Evolutionary conservation across 1,139 yeast genomes (phyloP).

Genomic region (Pichia sp.): DNA sequence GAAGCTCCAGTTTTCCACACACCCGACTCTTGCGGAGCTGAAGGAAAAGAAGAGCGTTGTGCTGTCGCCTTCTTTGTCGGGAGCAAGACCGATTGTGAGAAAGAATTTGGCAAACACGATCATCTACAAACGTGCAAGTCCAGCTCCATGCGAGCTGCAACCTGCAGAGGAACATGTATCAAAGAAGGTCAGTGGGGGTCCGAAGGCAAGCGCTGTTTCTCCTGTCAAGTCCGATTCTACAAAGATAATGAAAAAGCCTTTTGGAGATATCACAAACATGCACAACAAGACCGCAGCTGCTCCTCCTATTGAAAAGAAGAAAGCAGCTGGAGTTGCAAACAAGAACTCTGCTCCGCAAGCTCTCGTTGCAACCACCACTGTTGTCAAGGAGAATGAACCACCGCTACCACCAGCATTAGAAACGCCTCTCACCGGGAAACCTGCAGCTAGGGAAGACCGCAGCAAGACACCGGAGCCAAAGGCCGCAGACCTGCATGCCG

Average conservation of each 20-base stretch:
- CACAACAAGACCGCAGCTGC: neutral
- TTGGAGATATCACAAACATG: neutral
- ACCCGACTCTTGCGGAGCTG: slow-evolving; percentile 15
- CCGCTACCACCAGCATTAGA: slow-evolving; percentile 5
- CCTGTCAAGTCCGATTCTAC: neutral
- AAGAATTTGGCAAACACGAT: slow-evolving; percentile 13
- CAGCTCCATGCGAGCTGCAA: neutral
- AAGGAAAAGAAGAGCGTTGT: neutral
- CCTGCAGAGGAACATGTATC: neutral
- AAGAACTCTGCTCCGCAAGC: neutral
- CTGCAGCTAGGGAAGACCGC: neutral
- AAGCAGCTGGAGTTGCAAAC: neutral
- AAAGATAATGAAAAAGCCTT: neutral
- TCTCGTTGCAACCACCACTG: no score
- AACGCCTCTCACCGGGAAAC: neutral
- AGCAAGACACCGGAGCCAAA: neutral
- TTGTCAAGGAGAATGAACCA: slow-evolving; percentile 3
- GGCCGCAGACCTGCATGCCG: neutral
- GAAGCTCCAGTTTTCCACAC: slow-evolving; percentile 13
- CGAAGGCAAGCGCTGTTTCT: neutral
- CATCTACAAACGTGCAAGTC: slow-evolving; percentile 18
- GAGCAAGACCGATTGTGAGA: slow-evolving; percentile 17
- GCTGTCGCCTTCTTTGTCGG: neutral
- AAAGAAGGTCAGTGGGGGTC: neutral
- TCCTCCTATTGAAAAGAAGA: neutral